phyloP scores from a whole-genome alignment of 2,329 filamentous ascomycete genomes.

The Fusarium sp. region DNA sequence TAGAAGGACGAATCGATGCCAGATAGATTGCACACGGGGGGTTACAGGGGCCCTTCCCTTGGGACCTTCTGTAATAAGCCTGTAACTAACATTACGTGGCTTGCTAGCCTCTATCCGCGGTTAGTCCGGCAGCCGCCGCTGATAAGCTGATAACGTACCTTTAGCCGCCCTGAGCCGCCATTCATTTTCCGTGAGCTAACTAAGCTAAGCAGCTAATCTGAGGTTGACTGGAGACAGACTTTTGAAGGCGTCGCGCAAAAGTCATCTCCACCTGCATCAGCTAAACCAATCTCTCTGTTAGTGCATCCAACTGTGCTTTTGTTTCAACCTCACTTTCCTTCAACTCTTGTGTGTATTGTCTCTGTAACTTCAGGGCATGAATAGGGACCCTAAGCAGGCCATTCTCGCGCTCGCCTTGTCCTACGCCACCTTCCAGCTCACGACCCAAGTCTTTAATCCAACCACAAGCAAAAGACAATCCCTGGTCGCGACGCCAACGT shows the following conservation, averaged over 20 bases:
- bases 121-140: conserved; percentile 21
- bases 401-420: conserved; percentile 47
- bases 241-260: conserved; percentile 21
- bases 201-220: not conserved
- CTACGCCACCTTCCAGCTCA: conserved; percentile 51
- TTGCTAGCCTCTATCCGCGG: conserved; percentile 4
- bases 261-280: conserved; percentile 22
- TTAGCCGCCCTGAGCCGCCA: conserved; percentile 16
- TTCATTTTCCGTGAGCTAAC: not conserved
- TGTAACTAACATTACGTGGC: conserved; percentile 32
- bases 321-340: not conserved
- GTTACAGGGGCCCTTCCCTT: conserved; percentile 15
- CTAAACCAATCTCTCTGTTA: conserved; percentile 32
- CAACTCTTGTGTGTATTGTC: not conserved
- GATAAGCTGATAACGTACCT: conserved; percentile 29
- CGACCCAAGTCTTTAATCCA: conserved; percentile 49
- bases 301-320: conserved; percentile 21
- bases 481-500: conserved; percentile 39
- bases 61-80: conserved; percentile 14
- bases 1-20: conserved; percentile 20
- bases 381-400: conserved; percentile 52
- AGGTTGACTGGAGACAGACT: conserved; percentile 8
- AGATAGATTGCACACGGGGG: conserved; percentile 31
- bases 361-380: conserved; percentile 42
- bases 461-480: conserved; percentile 40